Conservation (phyloP, 2,329 filamentous ascomycete genomes). For the Calonectria henricotiae region DNA sequence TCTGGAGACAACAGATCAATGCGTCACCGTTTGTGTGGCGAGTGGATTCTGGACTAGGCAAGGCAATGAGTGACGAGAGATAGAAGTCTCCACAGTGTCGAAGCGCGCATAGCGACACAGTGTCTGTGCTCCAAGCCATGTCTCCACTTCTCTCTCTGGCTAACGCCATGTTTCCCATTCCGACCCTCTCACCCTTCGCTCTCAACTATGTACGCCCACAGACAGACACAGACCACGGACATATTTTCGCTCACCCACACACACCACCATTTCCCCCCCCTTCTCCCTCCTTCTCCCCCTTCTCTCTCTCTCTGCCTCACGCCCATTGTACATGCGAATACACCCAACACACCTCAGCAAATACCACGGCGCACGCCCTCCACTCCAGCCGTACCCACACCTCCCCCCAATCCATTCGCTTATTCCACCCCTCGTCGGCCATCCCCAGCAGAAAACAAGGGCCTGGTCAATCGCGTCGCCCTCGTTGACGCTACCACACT, state of each 20-base stretch:
- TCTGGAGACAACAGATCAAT: constrained; percentile 29
- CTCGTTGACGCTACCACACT: constrained; percentile 29
- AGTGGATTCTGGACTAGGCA: constrained; percentile 26
- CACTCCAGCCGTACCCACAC: constrained; percentile 16
- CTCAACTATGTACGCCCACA: constrained; percentile 24
- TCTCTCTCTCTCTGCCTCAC: constrained; percentile 15
- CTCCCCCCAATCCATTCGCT: constrained; percentile 28
- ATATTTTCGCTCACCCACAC: constrained; percentile 19
- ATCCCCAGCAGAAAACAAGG: constrained; percentile 32
- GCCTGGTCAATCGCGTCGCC: constrained; percentile 30
- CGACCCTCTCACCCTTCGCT: constrained; percentile 22
- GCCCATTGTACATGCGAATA: constrained; percentile 8
- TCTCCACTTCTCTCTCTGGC: constrained; percentile 26
- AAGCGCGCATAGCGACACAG: background rate
- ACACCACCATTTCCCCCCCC: background rate
- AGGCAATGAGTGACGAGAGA: background rate
- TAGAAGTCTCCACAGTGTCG: constrained; percentile 24
- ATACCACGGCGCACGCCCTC: constrained; percentile 18
- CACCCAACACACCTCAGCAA: background rate
- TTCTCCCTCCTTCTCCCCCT: background rate
- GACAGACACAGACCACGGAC: constrained; percentile 8
- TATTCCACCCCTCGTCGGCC: constrained; percentile 30
- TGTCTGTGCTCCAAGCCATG: constrained; percentile 27
- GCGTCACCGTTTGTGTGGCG: constrained; percentile 36
- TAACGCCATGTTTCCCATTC: constrained; percentile 34